Evolutionary conservation across 2,329 filamentous ascomycete species (phyloP), one percentile per base, ranked within the genome.

Genomic region (Colletotrichum lini): DNA sequence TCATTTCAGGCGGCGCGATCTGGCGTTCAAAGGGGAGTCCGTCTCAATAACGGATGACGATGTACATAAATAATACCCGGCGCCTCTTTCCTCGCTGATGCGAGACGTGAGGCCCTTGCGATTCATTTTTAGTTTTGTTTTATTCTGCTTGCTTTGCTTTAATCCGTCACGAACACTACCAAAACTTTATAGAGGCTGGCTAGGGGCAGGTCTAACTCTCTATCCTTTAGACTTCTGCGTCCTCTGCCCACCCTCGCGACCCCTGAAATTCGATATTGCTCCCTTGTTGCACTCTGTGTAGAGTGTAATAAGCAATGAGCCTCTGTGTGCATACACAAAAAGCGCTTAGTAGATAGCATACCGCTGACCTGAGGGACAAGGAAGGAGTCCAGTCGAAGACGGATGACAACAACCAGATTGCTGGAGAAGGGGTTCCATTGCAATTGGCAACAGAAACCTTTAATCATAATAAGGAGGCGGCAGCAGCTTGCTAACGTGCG

Each of bases 71-170:
- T 61, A 73, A 73, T 73, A 73, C 72, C 72, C 68, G 53, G 65
- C 60, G 45, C 68, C 72, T 68, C 72, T 69, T 73, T 65, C 72
- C 68, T 69, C 64, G 57, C 58, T 35, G 35, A 50, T 44, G 64
- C 64, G 68, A 68, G 72, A 73, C 49, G 68, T 73, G 69, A 73
- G 72, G 69, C 56, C 64, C 60, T 56, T 60, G 72, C 69, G 57
- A 68, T 73, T 38, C 40, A 58, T 72, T 60, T 63, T 72, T 52
- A 58, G 44, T 47, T 45, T 49, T 15, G 40, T 52, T 59, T 35
- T 13, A 49, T 65, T 54, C 8, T 44, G 35, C n/a, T 42, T 61
- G 16, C 49, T 44, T 42, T 21, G n/a, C 30, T 52, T 53, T 23
- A 5, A 12, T 23, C 13, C n/a, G n/a, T 23, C 47, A 23, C n/a